Evolutionary conservation across 768 basidiomycete species (phyloP).

Genomic region (Rubroboletus pulcherrimus): DNA sequence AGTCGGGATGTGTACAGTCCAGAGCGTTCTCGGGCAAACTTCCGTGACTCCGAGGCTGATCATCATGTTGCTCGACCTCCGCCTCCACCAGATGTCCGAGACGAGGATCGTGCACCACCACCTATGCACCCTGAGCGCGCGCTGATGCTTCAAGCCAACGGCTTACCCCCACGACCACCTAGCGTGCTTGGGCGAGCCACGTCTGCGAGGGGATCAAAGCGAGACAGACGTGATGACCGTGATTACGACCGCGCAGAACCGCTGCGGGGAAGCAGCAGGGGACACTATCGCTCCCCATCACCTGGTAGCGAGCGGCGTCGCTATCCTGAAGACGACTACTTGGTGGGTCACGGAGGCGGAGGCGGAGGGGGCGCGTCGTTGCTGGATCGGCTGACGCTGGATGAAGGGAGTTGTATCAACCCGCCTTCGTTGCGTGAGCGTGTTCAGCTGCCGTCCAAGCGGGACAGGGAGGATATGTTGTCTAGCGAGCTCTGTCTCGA

Average conservation of each 20-base stretch:
- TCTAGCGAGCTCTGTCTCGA: slow-evolving; percentile 10
- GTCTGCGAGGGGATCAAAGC: slow-evolving; percentile 17
- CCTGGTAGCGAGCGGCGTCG: slow-evolving; percentile 16
- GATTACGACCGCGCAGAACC: slow-evolving; percentile 22
- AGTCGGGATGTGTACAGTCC: slow-evolving; percentile 5
- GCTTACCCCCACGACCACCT: slow-evolving; percentile 28
- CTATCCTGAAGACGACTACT: slow-evolving; percentile 13
- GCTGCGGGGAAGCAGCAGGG: slow-evolving; percentile 9
- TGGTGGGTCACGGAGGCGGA: not conserved
- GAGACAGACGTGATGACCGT: slow-evolving; percentile 18
- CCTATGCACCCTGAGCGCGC: slow-evolving; percentile 32
- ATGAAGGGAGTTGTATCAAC: slow-evolving; percentile 10
- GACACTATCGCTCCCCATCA: slow-evolving; percentile 5
- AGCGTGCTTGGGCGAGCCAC: slow-evolving; percentile 12
- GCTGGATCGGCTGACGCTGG: slow-evolving; percentile 36
- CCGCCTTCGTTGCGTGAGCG: slow-evolving; percentile 34
- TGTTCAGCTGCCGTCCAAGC: slow-evolving; percentile 35
- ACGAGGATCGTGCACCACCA: slow-evolving; percentile 12
- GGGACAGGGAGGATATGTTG: slow-evolving; percentile 30
- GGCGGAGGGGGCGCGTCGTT: slow-evolving; percentile 31
- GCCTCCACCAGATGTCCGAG: not conserved
- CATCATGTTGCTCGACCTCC: slow-evolving; percentile 4
- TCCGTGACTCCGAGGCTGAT: slow-evolving; percentile 10
- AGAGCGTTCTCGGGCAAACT: slow-evolving; percentile 7
- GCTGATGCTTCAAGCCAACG: slow-evolving; percentile 26